Evolutionary conservation across 306 rosid species (phyloP).

Genomic region (Senna siamea): DNA sequence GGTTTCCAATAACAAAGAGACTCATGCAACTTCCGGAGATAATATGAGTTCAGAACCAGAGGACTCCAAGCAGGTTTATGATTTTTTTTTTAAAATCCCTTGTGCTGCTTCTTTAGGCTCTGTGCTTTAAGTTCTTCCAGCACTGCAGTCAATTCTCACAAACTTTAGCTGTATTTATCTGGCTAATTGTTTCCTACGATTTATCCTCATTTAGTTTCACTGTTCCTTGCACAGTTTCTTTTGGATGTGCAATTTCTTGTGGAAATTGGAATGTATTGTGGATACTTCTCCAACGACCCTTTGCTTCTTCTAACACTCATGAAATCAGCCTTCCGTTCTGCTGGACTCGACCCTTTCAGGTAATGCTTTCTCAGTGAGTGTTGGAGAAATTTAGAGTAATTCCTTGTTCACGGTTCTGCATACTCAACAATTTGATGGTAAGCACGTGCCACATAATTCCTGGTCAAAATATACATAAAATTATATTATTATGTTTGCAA

Average conservation of each 20-base stretch:
- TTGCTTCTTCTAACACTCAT: constrained; percentile 54
- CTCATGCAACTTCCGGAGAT: constrained; percentile 39
- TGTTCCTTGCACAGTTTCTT: constrained; percentile 51
- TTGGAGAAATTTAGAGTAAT: not conserved
- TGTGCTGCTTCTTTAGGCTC: no score
- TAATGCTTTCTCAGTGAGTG: constrained; percentile 39
- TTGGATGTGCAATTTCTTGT: constrained; percentile 71
- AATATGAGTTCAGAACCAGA: constrained; percentile 41
- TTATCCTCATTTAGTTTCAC: constrained; percentile 17
- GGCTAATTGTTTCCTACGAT: not conserved
- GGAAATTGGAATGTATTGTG: constrained; percentile 63
- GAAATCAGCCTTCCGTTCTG: constrained; percentile 60
- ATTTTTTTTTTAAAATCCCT: not conserved
- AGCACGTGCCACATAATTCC: not conserved
- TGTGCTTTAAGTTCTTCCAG: no score
- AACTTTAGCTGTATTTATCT: not conserved
- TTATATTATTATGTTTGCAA: not conserved
- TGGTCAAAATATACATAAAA: no score
- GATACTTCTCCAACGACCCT: constrained; percentile 61
- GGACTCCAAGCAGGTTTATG: constrained; percentile 55
- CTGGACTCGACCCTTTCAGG: constrained; percentile 62
- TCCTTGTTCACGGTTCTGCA: not conserved
- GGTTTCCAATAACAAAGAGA: constrained; percentile 55
- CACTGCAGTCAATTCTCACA: no score
- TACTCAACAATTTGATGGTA: not conserved